Evolutionary conservation across 768 basidiomycete genomes (phyloP).

Genomic region (Hysterangium stoloniferum): DNA sequence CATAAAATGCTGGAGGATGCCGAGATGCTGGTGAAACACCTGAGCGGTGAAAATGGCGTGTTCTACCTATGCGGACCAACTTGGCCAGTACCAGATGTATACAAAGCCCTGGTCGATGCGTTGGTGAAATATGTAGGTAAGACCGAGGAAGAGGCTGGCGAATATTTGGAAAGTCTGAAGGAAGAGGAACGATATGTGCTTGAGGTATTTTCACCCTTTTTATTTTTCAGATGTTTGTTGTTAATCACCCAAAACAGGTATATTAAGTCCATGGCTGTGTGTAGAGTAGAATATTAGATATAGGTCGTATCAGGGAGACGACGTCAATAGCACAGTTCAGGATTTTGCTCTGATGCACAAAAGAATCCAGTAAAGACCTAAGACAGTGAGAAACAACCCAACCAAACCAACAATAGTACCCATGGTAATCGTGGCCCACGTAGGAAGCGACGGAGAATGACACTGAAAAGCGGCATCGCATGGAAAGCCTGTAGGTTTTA

Average conservation of each 20-base stretch:
- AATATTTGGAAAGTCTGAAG: constrained; percentile 82
- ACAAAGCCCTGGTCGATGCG: constrained; percentile 82
- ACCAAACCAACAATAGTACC: constrained; percentile 57
- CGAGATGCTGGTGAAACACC: constrained; percentile 61
- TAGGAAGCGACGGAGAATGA: constrained; percentile 40
- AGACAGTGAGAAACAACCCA: constrained; percentile 46
- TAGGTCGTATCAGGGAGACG: no score
- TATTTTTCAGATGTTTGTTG: neutral
- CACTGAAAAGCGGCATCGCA: constrained; percentile 66
- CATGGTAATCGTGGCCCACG: constrained; percentile 59
- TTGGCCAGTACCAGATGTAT: constrained; percentile 99
- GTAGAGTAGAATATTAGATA: no score
- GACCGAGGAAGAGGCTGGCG: constrained; percentile 58
- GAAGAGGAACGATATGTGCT: constrained; percentile 97
- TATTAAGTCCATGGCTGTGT: no score
- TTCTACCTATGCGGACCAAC: constrained; percentile 99
- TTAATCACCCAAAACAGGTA: neutral
- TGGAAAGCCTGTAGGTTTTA: constrained; percentile 59
- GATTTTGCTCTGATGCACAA: neutral
- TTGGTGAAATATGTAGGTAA: constrained; percentile 64
- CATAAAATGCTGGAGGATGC: constrained; percentile 96
- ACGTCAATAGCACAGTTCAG: neutral
- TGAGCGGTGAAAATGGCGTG: constrained; percentile 65
- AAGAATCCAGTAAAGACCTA: constrained; percentile 24
- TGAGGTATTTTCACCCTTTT: constrained; percentile 50